phyloP scores from a whole-genome alignment of 1,284 basidiomycete genomes.

The Pseudozyma sp. region DNA sequence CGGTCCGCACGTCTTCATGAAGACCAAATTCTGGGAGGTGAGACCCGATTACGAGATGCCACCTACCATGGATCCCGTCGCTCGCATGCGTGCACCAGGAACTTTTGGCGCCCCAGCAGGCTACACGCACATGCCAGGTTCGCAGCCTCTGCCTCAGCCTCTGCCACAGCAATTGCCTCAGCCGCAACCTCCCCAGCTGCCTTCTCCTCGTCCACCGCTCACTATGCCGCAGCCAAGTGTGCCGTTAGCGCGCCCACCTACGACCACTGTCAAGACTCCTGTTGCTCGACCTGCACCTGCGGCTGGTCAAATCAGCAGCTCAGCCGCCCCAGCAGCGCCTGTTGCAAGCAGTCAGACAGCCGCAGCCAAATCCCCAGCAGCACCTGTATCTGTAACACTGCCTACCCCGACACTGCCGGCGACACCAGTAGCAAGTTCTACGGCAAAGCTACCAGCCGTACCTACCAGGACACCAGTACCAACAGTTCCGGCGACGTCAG shows the following conservation, averaged over 20 bases:
- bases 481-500: not conserved
- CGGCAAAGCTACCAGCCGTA: slow-evolving; percentile 10
- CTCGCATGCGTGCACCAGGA: slow-evolving; percentile 24
- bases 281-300: slow-evolving; percentile 20
- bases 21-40: slow-evolving; percentile 64
- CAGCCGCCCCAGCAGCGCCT: not conserved
- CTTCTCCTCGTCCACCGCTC: slow-evolving; percentile 27
- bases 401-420: slow-evolving; percentile 34
- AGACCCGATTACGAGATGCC: slow-evolving; percentile 51
- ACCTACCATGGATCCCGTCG: slow-evolving; percentile 18
- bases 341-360: slow-evolving; percentile 4
- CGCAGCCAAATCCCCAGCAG: slow-evolving; percentile 2
- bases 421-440: slow-evolving; percentile 18
- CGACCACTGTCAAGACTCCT: slow-evolving; percentile 9
- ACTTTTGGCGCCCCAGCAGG: slow-evolving; percentile 15
- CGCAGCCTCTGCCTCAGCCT: slow-evolving; percentile 24
- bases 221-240: slow-evolving; percentile 22
- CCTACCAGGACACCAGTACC: slow-evolving; percentile 14
- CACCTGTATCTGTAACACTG: slow-evolving; percentile 10
- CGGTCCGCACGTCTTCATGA: slow-evolving; percentile 61
- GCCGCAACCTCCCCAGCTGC: slow-evolving; percentile 28
- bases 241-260: slow-evolving; percentile 22
- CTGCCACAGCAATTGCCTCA: slow-evolving; percentile 28
- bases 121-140: slow-evolving; percentile 13
- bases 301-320: slow-evolving; percentile 1